Evolutionary conservation across 1,284 basidiomycete species (phyloP).

Genomic region (Mycosarcoma mackinlayi): DNA sequence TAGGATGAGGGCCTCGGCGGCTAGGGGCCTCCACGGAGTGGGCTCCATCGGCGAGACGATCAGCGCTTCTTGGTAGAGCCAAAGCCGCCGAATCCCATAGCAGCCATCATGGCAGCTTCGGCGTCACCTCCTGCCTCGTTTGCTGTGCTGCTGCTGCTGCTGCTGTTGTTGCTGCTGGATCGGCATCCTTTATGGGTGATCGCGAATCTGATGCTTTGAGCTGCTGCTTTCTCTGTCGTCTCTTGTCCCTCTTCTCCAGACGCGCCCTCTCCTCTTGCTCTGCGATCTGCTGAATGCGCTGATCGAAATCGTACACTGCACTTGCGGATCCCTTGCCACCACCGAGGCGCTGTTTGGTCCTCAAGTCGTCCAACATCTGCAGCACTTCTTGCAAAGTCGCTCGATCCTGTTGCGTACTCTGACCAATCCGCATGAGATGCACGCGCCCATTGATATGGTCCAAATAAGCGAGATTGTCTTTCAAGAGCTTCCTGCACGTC

Average conservation of each 20-base stretch:
- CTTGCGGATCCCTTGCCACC: conserved; percentile 6
- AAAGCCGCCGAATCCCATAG: conserved; percentile 95
- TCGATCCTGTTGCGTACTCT: conserved; percentile 88
- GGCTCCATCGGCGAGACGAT: neutral
- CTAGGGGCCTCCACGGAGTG: conserved; percentile 1
- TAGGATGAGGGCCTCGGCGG: neutral
- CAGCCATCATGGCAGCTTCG: conserved; percentile 77
- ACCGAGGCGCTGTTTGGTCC: conserved; percentile 11
- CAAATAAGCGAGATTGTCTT: conserved; percentile 90
- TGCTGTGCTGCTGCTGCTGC: conserved; percentile 3
- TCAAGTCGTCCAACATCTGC: conserved; percentile 84
- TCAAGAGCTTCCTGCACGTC: conserved; percentile 77
- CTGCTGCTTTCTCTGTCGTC: conserved; percentile 75
- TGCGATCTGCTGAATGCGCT: conserved; percentile 84
- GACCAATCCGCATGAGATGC: conserved; percentile 89
- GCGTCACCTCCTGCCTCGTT: conserved; percentile 21
- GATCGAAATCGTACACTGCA: conserved; percentile 86
- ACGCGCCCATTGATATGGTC: conserved; percentile 95
- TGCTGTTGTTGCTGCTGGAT: neutral
- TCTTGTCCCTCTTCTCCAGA: conserved; percentile 75
- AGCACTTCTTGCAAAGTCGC: conserved; percentile 93
- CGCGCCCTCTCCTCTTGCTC: conserved; percentile 73
- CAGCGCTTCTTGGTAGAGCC: conserved; percentile 75
- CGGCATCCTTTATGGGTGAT: neutral
- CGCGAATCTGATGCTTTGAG: conserved; percentile 68